phyloP scores from a whole-genome alignment of 805 yeast species.

The Saturnispora saitoi region DNA sequence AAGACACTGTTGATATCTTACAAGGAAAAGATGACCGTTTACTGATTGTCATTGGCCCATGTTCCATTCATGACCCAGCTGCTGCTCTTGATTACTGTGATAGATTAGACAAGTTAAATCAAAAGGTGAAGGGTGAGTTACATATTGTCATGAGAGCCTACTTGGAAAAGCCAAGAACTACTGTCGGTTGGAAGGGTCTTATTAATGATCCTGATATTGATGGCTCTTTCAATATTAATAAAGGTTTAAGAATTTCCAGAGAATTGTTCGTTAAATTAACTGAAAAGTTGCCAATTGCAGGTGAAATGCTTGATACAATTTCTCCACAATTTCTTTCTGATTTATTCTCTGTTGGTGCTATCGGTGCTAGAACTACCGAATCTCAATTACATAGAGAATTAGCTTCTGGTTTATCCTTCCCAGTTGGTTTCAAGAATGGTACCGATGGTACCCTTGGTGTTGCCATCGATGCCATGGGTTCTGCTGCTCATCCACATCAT shows the following conservation, averaged over 20 bases:
- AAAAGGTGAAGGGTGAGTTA: conserved; percentile 63
- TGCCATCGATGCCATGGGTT: conserved; percentile 88
- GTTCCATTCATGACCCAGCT: conserved; percentile 89
- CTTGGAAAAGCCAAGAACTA: conserved; percentile 95
- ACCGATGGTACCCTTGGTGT: conserved; percentile 94
- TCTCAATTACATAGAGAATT: conserved; percentile 95
- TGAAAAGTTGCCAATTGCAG: conserved; percentile 81
- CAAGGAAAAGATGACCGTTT: conserved; percentile 81
- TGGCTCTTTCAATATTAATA: conserved; percentile 86
- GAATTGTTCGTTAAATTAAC: conserved; percentile 80
- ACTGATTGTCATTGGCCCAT: conserved; percentile 89
- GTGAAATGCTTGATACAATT: conserved; percentile 96
- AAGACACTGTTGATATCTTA: conserved; percentile 61
- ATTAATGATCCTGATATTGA: conserved; percentile 96
- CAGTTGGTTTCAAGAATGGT: conserved; percentile 97
- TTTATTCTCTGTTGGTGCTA: conserved; percentile 91
- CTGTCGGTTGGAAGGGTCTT: conserved; percentile 98
- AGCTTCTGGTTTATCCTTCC: conserved; percentile 95
- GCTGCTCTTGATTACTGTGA: conserved; percentile 88
- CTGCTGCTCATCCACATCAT: conserved; percentile 90
- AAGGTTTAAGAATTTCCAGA: conserved; percentile 85
- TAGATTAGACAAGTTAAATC: conserved; percentile 48
- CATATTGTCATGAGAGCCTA: conserved; percentile 94
- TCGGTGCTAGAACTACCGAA: conserved; percentile 98
- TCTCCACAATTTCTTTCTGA: conserved; percentile 94